These are phyloP conservation scores for Parathielavia appendiculata DNA, from an alignment of 495 filamentous ascomycete species.

Conservation along the genomic window DNA sequence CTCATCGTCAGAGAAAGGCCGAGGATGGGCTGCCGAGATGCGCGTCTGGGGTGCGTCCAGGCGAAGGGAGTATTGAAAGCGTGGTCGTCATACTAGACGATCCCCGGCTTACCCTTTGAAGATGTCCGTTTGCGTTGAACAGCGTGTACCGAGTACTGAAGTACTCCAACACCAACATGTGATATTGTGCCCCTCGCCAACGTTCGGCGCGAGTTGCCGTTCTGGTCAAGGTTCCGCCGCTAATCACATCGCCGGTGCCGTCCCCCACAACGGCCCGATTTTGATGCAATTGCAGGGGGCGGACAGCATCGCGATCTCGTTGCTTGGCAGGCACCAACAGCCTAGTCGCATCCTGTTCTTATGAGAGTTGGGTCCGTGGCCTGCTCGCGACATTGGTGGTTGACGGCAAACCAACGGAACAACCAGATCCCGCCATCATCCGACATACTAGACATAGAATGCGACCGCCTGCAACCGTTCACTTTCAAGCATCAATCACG, in stretches of 20 bases:
- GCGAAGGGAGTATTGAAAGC: no score
- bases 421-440: no score
- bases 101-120: no score
- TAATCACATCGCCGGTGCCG: slow-evolving; percentile 13
- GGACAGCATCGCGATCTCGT: neutral
- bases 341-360: neutral
- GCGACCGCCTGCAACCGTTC: no score
- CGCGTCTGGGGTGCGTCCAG: neutral
- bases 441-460: no score
- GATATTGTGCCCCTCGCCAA: neutral
- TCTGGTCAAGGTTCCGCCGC: slow-evolving; percentile 14
- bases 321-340: slow-evolving; percentile 3
- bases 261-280: slow-evolving; percentile 19
- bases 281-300: slow-evolving; percentile 4
- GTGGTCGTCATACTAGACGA: no score
- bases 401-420: no score
- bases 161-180: neutral
- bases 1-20: neutral
- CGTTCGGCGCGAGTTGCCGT: slow-evolving; percentile 18
- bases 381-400: no score
- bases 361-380: no score
- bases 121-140: no score
- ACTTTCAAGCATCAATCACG: no score
- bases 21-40: neutral
- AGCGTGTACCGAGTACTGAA: neutral